phyloP scores from a whole-genome alignment of 2,329 filamentous ascomycete species.

The Pseudovirgaria hyperparasitica region DNA sequence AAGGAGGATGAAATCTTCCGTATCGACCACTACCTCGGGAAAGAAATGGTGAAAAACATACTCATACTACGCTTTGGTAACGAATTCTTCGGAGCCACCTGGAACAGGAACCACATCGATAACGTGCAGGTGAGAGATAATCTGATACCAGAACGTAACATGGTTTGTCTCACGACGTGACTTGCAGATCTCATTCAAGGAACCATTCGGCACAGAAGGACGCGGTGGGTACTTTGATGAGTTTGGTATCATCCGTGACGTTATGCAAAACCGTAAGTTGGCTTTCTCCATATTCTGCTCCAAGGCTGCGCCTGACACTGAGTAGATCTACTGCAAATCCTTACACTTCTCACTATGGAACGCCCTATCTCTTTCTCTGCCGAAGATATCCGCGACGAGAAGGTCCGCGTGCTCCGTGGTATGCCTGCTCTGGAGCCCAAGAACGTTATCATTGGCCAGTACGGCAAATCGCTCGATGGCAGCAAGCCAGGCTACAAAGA shows the following conservation, averaged over 20 bases:
- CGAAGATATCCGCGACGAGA: conserved; percentile 97
- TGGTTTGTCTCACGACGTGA: not conserved
- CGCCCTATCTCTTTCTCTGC: conserved; percentile 95
- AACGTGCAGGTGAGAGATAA: conserved; percentile 59
- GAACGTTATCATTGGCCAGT: conserved; percentile 99
- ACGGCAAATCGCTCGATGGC: conserved; percentile 89
- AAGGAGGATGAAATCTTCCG: conserved; percentile 98
- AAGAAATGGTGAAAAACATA: conserved; percentile 99
- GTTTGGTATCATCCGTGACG: conserved; percentile 97
- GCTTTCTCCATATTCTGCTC: not conserved
- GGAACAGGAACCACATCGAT: conserved; percentile 99
- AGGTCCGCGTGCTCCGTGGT: conserved; percentile 85
- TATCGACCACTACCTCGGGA: conserved; percentile 98
- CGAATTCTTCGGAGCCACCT: conserved; percentile 95
- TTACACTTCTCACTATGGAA: conserved; percentile 96
- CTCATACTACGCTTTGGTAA: conserved; percentile 96
- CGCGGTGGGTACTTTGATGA: conserved; percentile 98
- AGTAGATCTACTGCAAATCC: conserved; percentile 74
- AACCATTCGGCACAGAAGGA: conserved; percentile 96
- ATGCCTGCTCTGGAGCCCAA: conserved; percentile 96
- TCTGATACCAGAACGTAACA: not conserved
- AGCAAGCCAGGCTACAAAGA: conserved; percentile 97
- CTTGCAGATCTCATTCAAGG: conserved; percentile 82
- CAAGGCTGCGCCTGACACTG: conserved; percentile 8
- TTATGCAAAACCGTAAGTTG: conserved; percentile 85